Conservation (phyloP, 2,329 filamentous ascomycete genomes). For the Kalaharituber pfeilii region DNA sequence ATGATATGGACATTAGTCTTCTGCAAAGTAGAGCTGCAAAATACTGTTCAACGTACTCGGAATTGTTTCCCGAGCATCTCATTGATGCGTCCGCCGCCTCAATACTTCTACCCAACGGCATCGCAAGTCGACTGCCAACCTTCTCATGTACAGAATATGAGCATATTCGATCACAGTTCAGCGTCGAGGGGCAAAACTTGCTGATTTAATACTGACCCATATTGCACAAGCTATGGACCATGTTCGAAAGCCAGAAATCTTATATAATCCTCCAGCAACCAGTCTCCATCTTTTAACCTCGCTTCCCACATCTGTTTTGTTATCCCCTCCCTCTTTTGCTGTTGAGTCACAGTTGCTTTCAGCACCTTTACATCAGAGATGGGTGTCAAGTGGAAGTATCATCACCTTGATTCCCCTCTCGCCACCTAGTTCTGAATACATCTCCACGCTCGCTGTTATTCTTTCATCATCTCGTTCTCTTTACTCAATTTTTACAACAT, state of each 20-base stretch:
- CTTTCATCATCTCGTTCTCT: neutral
- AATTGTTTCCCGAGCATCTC: conserved; percentile 6
- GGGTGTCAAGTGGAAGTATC: neutral
- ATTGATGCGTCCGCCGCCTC: conserved; percentile 3
- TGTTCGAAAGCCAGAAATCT: neutral
- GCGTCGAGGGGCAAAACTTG: conserved; percentile 2
- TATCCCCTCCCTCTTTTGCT: neutral
- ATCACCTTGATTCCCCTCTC: conserved; percentile 10
- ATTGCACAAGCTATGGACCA: neutral
- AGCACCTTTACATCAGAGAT: neutral
- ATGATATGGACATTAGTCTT: conserved; percentile 10
- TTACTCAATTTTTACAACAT: neutral
- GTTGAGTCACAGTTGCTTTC: neutral
- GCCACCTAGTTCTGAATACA: conserved; percentile 11
- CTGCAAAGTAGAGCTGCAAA: conserved; percentile 15
- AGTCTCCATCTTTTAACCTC: conserved; percentile 10
- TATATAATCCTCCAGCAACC: conserved; percentile 8
- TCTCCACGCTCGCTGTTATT: conserved; percentile 6
- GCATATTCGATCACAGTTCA: neutral
- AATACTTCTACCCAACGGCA: conserved; percentile 1
- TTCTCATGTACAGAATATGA: neutral
- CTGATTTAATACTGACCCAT: conserved; percentile 7
- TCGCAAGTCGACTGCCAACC: neutral
- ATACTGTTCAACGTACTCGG: conserved; percentile 10
- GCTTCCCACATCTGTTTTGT: conserved; percentile 11